Evolutionary conservation across 2,329 filamentous ascomycete species (phyloP).

Genomic region (Arachnomyces sp.): DNA sequence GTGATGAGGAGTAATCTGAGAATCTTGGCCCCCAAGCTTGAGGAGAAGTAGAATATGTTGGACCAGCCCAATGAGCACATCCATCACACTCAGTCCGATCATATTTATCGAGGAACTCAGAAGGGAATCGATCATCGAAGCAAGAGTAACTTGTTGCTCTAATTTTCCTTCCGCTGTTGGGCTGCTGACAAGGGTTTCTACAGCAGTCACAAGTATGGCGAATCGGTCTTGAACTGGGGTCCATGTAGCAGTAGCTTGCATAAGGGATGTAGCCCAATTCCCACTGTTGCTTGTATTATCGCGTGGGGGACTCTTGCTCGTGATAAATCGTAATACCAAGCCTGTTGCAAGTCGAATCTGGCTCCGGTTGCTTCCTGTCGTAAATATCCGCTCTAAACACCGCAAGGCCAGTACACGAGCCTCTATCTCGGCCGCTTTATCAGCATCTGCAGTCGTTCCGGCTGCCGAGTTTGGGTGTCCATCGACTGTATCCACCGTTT

Average conservation of each 20-base stretch:
- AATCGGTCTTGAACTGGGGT: constrained; percentile 91
- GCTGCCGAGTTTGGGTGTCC: constrained; percentile 59
- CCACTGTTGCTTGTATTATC: constrained; percentile 42
- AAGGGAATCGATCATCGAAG: constrained; percentile 71
- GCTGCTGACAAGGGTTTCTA: constrained; percentile 64
- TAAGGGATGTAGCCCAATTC: constrained; percentile 75
- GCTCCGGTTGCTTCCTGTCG: constrained; percentile 63
- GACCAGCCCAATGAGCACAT: constrained; percentile 76
- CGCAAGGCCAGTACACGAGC: constrained; percentile 76
- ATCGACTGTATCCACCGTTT: constrained; percentile 60
- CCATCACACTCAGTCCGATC: constrained; percentile 93
- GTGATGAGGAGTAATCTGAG: constrained; percentile 31
- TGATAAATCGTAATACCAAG: constrained; percentile 66
- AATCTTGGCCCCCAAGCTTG: constrained; percentile 48
- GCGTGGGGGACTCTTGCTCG: constrained; percentile 46
- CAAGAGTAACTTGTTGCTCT: constrained; percentile 63
- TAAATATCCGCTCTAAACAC: constrained; percentile 78
- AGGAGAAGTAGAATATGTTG: constrained; percentile 73
- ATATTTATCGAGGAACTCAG: constrained; percentile 84
- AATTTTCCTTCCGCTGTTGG: constrained; percentile 63
- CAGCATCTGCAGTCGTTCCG: constrained; percentile 75
- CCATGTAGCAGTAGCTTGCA: constrained; percentile 74
- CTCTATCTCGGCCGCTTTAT: constrained; percentile 82
- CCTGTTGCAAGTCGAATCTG: constrained; percentile 72
- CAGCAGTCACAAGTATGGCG: constrained; percentile 71